Evolutionary conservation across 495 filamentous ascomycete species (phyloP).

Genomic region (Aspergillus asperescens): DNA sequence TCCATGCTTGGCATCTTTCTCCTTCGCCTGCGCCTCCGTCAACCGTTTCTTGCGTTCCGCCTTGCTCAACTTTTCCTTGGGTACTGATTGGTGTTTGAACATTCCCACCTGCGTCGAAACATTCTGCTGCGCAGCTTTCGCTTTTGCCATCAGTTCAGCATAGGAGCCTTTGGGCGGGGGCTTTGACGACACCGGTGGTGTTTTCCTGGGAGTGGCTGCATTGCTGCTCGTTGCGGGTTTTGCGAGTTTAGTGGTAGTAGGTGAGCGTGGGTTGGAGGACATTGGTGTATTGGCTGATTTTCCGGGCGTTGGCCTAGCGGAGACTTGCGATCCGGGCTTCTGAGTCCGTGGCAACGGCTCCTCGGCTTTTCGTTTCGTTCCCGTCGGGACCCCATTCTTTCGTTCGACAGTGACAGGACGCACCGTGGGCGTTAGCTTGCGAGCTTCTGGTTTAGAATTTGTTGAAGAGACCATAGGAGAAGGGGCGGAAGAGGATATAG

Average conservation of each 20-base stretch:
- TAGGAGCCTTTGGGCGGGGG: constrained; percentile 41
- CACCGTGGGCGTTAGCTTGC: constrained; percentile 15
- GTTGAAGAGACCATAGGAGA: constrained; percentile 29
- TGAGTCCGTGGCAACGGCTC: constrained; percentile 30
- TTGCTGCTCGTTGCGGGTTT: constrained; percentile 21
- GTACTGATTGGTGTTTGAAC: constrained; percentile 33
- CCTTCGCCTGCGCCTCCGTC: constrained; percentile 30
- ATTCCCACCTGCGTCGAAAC: constrained; percentile 32
- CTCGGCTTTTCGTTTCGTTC: constrained; percentile 44
- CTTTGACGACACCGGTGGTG: constrained; percentile 27
- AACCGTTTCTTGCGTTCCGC: constrained; percentile 36
- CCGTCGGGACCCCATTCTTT: constrained; percentile 19
- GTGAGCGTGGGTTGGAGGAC: constrained; percentile 20
- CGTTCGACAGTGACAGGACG: constrained; percentile 16
- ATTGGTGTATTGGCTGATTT: constrained; percentile 9
- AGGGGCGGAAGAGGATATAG: constrained; percentile 23
- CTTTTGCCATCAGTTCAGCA: constrained; percentile 39
- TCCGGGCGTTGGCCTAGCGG: constrained; percentile 12
- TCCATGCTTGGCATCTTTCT: constrained; percentile 27
- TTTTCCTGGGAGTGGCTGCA: constrained; percentile 18
- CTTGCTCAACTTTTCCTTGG: constrained; percentile 39
- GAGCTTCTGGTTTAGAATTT: constrained; percentile 24
- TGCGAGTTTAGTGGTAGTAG: constrained; percentile 10
- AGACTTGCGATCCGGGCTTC: constrained; percentile 21
- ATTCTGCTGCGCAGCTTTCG: constrained; percentile 34